phyloP scores from a whole-genome alignment of 2,329 filamentous ascomycete genomes.

The Xylariales sp. region DNA sequence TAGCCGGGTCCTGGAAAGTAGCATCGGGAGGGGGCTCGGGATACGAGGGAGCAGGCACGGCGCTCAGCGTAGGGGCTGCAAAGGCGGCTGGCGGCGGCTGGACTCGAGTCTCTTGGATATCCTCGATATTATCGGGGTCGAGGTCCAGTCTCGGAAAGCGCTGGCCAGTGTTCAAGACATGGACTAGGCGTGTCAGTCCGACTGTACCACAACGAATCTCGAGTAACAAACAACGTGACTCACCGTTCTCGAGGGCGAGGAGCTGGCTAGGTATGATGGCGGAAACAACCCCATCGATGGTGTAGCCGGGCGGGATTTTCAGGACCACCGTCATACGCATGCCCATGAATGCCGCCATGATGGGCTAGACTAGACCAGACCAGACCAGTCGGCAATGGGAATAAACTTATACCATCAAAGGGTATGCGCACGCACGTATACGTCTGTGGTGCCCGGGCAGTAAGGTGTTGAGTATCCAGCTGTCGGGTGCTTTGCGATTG shows the following conservation, averaged over 20 bases:
- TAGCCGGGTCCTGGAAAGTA: conserved; percentile 74
- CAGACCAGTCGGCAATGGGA: too few species aligned
- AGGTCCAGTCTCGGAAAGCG: conserved; percentile 6
- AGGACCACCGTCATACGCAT: conserved; percentile 12
- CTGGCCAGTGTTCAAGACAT: conserved; percentile 10
- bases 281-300: conserved; percentile 9
- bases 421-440: too few species aligned
- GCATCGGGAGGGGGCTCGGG: conserved; percentile 20
- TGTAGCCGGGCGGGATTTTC: conserved; percentile 5
- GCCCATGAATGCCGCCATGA: conserved; percentile 9
- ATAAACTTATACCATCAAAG: too few species aligned
- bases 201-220: not conserved
- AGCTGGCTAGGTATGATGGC: conserved; percentile 9
- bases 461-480: too few species aligned
- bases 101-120: conserved; percentile 15
- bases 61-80: conserved; percentile 5
- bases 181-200: conserved; percentile 3
- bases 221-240: not conserved
- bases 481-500: too few species aligned
- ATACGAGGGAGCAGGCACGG: conserved; percentile 19
- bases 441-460: too few species aligned
- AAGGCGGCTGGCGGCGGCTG: conserved; percentile 3
- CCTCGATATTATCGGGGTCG: conserved; percentile 19
- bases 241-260: conserved; percentile 9
- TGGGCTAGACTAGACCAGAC: too few species aligned